A percentile compares a stretch with the other conserved stretches of the same genome.
Conservation (phyloP, 139 green algal species). For the Axilococcus clingmanii region DNA sequence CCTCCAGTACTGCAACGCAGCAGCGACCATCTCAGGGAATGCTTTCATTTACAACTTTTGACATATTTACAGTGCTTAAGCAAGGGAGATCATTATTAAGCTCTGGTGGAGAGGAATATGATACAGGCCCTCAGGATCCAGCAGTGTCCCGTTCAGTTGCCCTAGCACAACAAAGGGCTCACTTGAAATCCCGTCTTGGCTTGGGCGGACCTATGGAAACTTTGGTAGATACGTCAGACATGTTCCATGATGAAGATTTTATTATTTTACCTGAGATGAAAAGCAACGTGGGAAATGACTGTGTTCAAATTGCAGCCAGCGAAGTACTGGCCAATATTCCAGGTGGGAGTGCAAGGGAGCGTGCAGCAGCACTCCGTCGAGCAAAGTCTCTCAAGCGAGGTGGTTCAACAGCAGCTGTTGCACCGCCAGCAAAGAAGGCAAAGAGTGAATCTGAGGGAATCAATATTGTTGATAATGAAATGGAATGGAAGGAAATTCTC, state of each 20-base stretch:
- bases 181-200: constrained; percentile 60
- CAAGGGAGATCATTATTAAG: constrained; percentile 62
- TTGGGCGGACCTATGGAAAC: constrained; percentile 40
- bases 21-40: neutral
- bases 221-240: constrained; percentile 60
- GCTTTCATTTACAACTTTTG: constrained; percentile 38
- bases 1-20: neutral
- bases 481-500: constrained; percentile 40
- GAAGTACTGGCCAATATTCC: constrained; percentile 40
- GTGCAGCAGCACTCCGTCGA: constrained; percentile 37
- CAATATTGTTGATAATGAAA: neutral
- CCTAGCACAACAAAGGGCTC: constrained; percentile 51
- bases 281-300: neutral
- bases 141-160: constrained; percentile 27
- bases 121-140: neutral
- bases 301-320: constrained; percentile 25
- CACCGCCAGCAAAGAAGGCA: constrained; percentile 3
- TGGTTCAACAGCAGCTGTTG: constrained; percentile 11
- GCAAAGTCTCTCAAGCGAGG: constrained; percentile 58
- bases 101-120: constrained; percentile 57
- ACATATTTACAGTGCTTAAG: constrained; percentile 53
- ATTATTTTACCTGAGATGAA: neutral
- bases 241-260: constrained; percentile 75
- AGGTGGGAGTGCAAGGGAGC: constrained; percentile 57
- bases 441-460: neutral